Evolutionary conservation across 768 basidiomycete genomes (phyloP), one percentile per base, ranked within the genome.

Genomic region (Kwoniella europaea): DNA sequence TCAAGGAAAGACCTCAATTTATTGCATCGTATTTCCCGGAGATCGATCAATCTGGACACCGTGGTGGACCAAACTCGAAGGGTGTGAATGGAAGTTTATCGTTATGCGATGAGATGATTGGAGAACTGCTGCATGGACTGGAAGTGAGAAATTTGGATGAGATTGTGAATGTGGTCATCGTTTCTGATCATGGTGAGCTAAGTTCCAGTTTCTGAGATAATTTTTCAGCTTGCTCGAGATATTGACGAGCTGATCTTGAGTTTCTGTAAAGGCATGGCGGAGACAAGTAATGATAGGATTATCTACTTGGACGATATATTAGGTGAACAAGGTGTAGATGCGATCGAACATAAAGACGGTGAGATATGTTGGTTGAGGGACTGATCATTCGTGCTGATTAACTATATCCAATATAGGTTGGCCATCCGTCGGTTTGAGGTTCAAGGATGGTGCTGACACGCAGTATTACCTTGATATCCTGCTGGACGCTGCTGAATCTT

Each of bases 381-480:
- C n/a, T 27, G 43, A n/a, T n/a, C 15, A 68, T n/a, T 18, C 2
- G 16, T 52, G 57, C 13, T 55, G 20, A 63, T 9, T 16, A n/a
- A 63, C 1, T 22, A 44, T 57, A 18, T 16, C 53, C 5, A 20
- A 43, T 29, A 4, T 71, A 88, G 89, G 94, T 53, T 95, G 93
- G 93, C 94, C 94, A 12, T 88, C 90, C 1, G 91, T 93, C 86
- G 94, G 94, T 2, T 83, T 97, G 63, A 88, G 94, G 27, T 93
- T 96, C 85, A 79, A 85, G 18, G 74, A 86, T 1, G 84, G 82
- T n/a, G 86, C 87, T 1, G 91, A 95, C 79, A 84, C 85, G 12
- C 85, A 87, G 10, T 6, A 13, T 18, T 71, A 71, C 27, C 66
- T 65, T 2, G 13, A 65, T 3, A 84, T 86, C 52, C 88, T 91